Conservation (phyloP, 495 filamentous ascomycete genomes). For the Penicillium atrosanguineum region DNA sequence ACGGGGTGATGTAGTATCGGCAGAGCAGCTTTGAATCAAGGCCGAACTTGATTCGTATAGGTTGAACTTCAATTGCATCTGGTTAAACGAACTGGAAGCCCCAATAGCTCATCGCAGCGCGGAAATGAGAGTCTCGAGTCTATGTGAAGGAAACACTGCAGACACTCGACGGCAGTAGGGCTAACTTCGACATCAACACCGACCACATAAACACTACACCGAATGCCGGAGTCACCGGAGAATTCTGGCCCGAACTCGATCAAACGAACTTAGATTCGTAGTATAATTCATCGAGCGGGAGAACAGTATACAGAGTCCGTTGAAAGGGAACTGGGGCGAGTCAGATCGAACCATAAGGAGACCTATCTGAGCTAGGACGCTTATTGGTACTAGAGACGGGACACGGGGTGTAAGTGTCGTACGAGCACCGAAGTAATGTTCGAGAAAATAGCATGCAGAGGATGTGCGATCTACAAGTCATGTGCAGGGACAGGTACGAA, state of each 20-base stretch:
- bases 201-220: slow-evolving; percentile 50
- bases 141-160: slow-evolving; percentile 39
- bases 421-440: too few species aligned
- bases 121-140: not conserved
- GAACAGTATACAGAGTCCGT: not conserved
- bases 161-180: slow-evolving; percentile 38
- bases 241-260: slow-evolving; percentile 33
- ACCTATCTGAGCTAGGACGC: too few species aligned
- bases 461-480: too few species aligned
- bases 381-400: not conserved
- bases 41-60: too few species aligned
- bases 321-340: too few species aligned
- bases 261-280: slow-evolving; percentile 50
- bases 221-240: slow-evolving; percentile 31
- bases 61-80: too few species aligned
- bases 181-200: slow-evolving; percentile 44
- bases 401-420: too few species aligned
- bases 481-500: not conserved
- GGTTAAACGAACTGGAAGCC: not conserved
- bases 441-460: too few species aligned
- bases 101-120: not conserved
- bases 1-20: too few species aligned
- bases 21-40: too few species aligned
- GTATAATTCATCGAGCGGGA: slow-evolving; percentile 7
- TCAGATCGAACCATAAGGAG: too few species aligned